Conservation (phyloP, 2,329 filamentous ascomycete species). For the Ceratocystis papillata region DNA sequence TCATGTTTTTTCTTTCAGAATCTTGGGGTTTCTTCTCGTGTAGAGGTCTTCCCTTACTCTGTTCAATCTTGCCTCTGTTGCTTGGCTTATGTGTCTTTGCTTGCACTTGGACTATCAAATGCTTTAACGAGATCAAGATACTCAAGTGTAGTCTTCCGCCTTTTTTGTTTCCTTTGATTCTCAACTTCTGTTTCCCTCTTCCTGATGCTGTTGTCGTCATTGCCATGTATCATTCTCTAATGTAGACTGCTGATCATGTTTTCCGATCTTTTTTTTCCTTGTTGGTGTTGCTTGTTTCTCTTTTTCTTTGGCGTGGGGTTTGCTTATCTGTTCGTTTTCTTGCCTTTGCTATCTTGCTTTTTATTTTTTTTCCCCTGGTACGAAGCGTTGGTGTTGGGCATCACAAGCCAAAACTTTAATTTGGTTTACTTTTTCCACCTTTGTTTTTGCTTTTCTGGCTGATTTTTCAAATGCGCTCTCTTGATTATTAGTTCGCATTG, state of each 20-base stretch:
- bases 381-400: constrained; percentile 19
- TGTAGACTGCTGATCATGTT: constrained; percentile 16
- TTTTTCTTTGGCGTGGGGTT: constrained; percentile 13
- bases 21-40: neutral
- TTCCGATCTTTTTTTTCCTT: neutral
- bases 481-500: neutral
- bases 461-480: neutral
- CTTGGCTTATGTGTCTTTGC: neutral
- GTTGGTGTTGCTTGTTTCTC: neutral
- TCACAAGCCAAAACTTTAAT: constrained; percentile 7
- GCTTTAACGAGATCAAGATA: neutral
- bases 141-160: neutral
- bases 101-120: neutral
- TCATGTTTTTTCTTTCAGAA: neutral
- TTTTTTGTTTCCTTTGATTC: neutral
- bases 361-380: neutral
- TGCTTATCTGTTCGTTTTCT: neutral
- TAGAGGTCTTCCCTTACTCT: no score
- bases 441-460: neutral
- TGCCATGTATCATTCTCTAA: constrained; percentile 16
- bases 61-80: neutral
- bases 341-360: neutral
- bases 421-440: constrained; percentile 7
- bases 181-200: neutral
- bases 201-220: neutral